phyloP scores from a whole-genome alignment of 768 basidiomycete species.

The Cystobasidiopsis lactophilus region DNA sequence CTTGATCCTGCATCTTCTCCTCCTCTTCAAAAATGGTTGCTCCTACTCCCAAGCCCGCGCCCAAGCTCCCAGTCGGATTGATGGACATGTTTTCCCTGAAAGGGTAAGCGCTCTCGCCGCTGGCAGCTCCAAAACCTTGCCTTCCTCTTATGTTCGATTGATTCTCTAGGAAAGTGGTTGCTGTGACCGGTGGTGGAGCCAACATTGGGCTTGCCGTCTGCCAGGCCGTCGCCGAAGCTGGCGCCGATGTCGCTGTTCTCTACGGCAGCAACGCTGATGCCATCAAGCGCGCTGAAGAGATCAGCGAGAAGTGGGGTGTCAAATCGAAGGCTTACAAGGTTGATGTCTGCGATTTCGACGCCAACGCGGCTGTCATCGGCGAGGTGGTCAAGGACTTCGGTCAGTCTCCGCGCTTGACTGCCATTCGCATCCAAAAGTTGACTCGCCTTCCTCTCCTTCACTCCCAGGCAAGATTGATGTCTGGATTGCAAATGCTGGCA shows the following conservation, averaged over 20 bases:
- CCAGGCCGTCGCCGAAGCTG: conserved; percentile 5
- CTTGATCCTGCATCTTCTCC: too few species aligned
- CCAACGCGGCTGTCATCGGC: background rate
- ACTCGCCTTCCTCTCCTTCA: background rate
- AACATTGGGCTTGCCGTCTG: conserved; percentile 6
- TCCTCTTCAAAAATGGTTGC: too few species aligned
- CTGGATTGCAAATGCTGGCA: conserved; percentile 12
- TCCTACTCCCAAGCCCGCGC: background rate
- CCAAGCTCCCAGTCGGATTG: conserved; percentile 1
- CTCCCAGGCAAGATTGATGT: conserved; percentile 8
- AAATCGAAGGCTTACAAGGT: conserved; percentile 6
- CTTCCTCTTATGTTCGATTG: background rate
- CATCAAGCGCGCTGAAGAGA: conserved; percentile 8
- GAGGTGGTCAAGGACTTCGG: background rate
- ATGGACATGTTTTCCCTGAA: conserved; percentile 14
- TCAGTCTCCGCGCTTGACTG: background rate
- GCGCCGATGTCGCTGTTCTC: conserved; percentile 5
- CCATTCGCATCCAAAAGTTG: background rate
- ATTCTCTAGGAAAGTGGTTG: conserved; percentile 1
- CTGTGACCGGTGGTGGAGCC: conserved; percentile 4
- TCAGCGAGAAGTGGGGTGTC: conserved; percentile 9
- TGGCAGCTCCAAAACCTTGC: too few species aligned
- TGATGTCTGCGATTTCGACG: conserved; percentile 3
- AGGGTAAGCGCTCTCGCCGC: background rate
- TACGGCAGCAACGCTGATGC: conserved; percentile 8